Evolutionary conservation across 257 asterid genomes (phyloP), one percentile per base, ranked within the genome.

Genomic region (Oldenlandia corymbosa): DNA sequence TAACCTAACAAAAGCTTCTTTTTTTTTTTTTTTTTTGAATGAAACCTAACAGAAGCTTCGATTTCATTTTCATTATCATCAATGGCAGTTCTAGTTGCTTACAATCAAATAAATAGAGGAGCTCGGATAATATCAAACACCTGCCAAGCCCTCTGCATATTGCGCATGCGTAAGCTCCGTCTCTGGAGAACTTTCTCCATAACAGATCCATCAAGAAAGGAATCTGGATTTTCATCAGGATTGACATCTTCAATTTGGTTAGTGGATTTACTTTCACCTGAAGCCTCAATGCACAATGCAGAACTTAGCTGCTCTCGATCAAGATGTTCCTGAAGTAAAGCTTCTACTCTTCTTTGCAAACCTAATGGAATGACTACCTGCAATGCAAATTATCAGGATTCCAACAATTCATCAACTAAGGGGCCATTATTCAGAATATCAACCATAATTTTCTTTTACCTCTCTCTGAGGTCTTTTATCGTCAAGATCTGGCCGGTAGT

Each of bases 181-280:
- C 96, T 85, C 76, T 92, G 99, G 65, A 92, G 85, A 80, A 92
- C 95, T 79, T 81, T 92, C 84, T 92, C 99, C 97, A 92, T 89
- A 52, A 92, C 93, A 59, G 96, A 85, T 69, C 74, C 91, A 73
- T 92, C 99, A 60, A 89, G 86, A 71, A 76, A 81, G 11, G 88
- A 67, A 69, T 85, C 90, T 43, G 76, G 59, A 75, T 79, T 76
- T 76, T 80, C 95, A 71, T 83, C 81, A 62, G 69, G 60, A 57
- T 78, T 72, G n/a, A 32, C 77, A 73, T 71, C 76, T 76, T 79
- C 75, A 75, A 64, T 80, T 71, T 50, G 76, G 67, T 68, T 66
- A 52, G 36, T 20, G 37, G 80, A 36, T 68, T 69, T 74, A 27
- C 59, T 66, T 65, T 76, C 83, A 73, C 61, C 77, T 16, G 67